phyloP scores from a whole-genome alignment of 176 grass and related monocot species.

The Themeda triandra region DNA sequence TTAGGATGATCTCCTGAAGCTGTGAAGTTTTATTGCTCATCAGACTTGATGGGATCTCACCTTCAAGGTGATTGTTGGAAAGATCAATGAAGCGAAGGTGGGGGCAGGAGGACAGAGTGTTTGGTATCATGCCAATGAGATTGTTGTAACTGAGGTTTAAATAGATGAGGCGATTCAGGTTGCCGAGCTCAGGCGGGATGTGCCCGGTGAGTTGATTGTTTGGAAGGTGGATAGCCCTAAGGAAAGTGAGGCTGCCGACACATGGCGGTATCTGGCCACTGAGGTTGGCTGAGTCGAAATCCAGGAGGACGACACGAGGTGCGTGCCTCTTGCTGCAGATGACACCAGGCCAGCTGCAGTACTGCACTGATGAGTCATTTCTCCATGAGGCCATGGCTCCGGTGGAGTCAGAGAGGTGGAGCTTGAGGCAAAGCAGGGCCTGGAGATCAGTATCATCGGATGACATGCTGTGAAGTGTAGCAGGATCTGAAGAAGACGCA shows the following conservation, averaged over 20 bases:
- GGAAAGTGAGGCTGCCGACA: conserved; percentile 39
- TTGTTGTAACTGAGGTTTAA: conserved; percentile 40
- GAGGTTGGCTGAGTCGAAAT: not conserved
- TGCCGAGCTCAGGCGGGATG: conserved; percentile 40
- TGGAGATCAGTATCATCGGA: not conserved
- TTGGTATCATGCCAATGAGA: conserved; percentile 27
- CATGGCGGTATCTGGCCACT: conserved; percentile 36
- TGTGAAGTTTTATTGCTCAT: not conserved
- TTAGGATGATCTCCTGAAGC: not conserved
- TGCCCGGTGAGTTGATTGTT: not conserved
- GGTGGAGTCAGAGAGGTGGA: not conserved
- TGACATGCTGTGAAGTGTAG: not conserved
- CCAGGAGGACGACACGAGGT: conserved; percentile 20
- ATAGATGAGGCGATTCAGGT: not conserved
- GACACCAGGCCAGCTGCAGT: conserved; percentile 46
- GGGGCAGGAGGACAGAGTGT: not conserved
- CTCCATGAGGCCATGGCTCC: conserved; percentile 18
- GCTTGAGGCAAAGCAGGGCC: conserved; percentile 30
- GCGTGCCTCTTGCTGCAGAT: not conserved
- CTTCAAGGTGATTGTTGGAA: not conserved
- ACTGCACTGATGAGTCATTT: conserved; percentile 8
- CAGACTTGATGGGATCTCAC: conserved; percentile 27
- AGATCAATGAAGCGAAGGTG: conserved; percentile 34
- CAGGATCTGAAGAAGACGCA: not conserved
- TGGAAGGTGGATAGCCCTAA: conserved; percentile 11